These are phyloP conservation scores for Dryas integrifolia DNA, from an alignment of 331 rosid genomes.

Conservation along the genomic window DNA sequence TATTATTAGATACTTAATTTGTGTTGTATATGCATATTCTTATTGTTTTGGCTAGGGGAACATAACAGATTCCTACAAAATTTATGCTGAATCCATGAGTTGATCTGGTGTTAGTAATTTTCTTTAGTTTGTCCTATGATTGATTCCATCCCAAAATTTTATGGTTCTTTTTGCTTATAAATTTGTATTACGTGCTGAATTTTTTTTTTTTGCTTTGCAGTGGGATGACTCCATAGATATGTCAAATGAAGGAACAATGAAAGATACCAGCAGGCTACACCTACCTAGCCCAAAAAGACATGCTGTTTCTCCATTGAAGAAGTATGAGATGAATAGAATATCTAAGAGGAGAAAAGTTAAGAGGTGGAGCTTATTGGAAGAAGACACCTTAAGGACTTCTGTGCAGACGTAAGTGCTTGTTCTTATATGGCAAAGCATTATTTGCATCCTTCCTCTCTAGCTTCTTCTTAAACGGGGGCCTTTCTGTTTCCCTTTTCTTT, in stretches of 20 bases:
- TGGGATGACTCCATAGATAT: conserved; percentile 67
- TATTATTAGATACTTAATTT: no score
- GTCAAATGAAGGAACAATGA: conserved; percentile 24
- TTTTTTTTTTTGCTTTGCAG: conserved; percentile 34
- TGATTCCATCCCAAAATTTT: not conserved
- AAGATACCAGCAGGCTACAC: conserved; percentile 16
- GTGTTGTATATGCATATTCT: no score
- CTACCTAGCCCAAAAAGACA: conserved; percentile 46
- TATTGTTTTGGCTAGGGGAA: not conserved
- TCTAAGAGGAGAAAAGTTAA: conserved; percentile 45
- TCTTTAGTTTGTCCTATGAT: not conserved
- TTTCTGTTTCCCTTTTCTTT: not conserved
- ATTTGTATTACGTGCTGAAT: not conserved
- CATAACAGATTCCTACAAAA: not conserved
- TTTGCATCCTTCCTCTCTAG: not conserved
- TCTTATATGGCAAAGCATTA: not conserved
- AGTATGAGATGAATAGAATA: conserved; percentile 9
- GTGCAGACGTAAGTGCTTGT: conserved; percentile 53
- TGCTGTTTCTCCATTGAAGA: conserved; percentile 46
- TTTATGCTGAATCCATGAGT: not conserved
- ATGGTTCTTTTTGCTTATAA: conserved; percentile 2
- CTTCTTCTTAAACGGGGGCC: not conserved
- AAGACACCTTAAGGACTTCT: conserved; percentile 63
- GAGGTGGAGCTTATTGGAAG: conserved; percentile 74
- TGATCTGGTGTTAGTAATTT: not conserved